Evolutionary conservation across 1,139 yeast genomes (phyloP).

Genomic region (Yamadazyma membranifaciens): DNA sequence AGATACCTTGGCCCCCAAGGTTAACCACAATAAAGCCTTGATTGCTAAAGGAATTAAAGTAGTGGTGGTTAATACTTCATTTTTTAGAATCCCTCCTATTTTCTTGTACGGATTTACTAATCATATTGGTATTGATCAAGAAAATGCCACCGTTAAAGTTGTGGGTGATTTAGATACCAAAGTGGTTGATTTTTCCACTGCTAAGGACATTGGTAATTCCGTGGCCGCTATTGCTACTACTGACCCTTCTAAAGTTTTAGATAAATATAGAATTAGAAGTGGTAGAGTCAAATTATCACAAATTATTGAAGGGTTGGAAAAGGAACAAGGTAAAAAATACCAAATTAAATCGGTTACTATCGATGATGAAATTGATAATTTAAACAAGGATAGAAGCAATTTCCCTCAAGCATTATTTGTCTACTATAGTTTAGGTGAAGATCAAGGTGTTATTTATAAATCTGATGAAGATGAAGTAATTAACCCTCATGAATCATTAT

Average conservation of each 20-base stretch:
- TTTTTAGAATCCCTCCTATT: conserved; percentile 43
- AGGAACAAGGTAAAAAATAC: conserved; percentile 32
- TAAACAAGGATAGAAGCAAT: not conserved
- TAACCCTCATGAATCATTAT: conserved; percentile 52
- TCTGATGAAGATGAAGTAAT: conserved; percentile 47
- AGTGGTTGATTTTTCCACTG: conserved; percentile 28
- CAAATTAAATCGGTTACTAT: conserved; percentile 15
- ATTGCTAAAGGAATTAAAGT: conserved; percentile 52
- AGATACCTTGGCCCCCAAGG: conserved; percentile 38
- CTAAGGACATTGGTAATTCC: conserved; percentile 48
- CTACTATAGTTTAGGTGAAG: conserved; percentile 26
- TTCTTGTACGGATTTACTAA: conserved; percentile 34
- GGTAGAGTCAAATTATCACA: conserved; percentile 38
- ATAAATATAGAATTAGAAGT: conserved; percentile 43
- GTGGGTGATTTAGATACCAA: conserved; percentile 11
- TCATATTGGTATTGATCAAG: conserved; percentile 38
- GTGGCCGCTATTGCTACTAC: conserved; percentile 42
- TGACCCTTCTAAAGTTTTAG: conserved; percentile 45
- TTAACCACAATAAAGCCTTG: conserved; percentile 36
- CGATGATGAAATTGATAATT: not conserved
- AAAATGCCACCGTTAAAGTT: conserved; percentile 37
- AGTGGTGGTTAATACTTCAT: conserved; percentile 45
- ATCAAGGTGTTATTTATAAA: conserved; percentile 34
- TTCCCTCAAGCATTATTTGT: conserved; percentile 3
- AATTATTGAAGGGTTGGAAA: conserved; percentile 40